Evolutionary conservation across 345 rosid genomes (phyloP).

Genomic region (Acer saccharum): DNA sequence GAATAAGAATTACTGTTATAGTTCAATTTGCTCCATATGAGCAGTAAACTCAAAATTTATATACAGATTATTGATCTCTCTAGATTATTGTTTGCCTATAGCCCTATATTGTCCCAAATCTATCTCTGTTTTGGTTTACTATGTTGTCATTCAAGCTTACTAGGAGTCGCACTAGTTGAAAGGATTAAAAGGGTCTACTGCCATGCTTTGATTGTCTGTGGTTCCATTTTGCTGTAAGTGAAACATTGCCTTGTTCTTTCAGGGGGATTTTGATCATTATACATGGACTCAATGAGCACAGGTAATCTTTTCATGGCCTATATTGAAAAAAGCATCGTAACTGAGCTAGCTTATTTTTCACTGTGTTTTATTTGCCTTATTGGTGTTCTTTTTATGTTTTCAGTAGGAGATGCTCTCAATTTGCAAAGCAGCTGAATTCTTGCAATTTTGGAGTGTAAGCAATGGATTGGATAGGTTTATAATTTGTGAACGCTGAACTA

Average conservation of each 20-base stretch:
- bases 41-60: no score
- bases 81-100: no score
- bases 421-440: conserved; percentile 80
- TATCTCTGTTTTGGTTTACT: no score
- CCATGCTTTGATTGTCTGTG: conserved; percentile 11
- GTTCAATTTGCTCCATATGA: no score
- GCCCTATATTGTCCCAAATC: no score
- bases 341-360: background rate
- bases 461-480: conserved; percentile 94
- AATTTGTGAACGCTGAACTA: background rate
- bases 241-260: conserved; percentile 22
- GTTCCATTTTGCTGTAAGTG: conserved; percentile 3
- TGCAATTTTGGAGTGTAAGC: conserved; percentile 79
- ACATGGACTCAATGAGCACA: conserved; percentile 94
- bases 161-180: background rate
- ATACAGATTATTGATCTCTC: no score
- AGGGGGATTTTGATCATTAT: conserved; percentile 89
- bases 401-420: conserved; percentile 91
- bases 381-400: background rate
- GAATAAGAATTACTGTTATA: no score
- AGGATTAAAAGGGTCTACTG: conserved; percentile 12
- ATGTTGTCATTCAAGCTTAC: background rate
- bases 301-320: conserved; percentile 44
- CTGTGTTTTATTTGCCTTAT: background rate
- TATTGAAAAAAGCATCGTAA: background rate